Percentiles rank a stretch among this genome's conserved stretches.
Evolutionary conservation across 345 rosid species (phyloP).

Genomic region (Acer negundo): DNA sequence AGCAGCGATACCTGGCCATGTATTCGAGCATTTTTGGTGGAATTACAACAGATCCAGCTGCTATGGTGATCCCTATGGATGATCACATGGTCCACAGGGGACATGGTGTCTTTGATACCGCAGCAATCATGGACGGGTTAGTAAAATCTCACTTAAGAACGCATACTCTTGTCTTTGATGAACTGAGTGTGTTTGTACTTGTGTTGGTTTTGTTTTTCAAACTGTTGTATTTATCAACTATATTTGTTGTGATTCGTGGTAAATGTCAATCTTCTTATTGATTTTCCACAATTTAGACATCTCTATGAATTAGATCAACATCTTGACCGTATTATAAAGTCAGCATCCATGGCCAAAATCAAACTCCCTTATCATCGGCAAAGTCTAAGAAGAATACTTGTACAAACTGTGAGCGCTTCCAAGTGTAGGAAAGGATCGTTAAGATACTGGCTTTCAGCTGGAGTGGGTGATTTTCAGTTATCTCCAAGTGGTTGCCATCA

Average conservation of each 20-base stretch:
- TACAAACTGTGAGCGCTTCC: constrained; percentile 72
- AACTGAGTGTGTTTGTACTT: not conserved
- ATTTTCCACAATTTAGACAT: constrained; percentile 40
- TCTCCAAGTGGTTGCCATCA: constrained; percentile 66
- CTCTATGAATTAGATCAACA: constrained; percentile 92
- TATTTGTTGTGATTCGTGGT: not conserved
- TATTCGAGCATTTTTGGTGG: constrained; percentile 87
- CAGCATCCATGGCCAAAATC: constrained; percentile 81
- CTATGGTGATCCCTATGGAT: constrained; percentile 89
- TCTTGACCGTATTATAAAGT: constrained; percentile 78
- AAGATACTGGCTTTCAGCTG: constrained; percentile 88
- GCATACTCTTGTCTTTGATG: not conserved
- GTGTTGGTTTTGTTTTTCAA: not conserved
- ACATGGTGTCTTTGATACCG: constrained; percentile 94
- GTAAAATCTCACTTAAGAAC: constrained; percentile 24
- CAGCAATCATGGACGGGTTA: constrained; percentile 76
- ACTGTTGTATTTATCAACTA: constrained; percentile 4
- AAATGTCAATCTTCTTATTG: not conserved
- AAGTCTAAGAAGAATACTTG: constrained; percentile 57
- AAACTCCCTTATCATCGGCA: constrained; percentile 59
- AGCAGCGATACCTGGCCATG: constrained; percentile 73
- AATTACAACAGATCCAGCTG: constrained; percentile 71
- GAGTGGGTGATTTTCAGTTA: constrained; percentile 82
- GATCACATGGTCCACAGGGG: constrained; percentile 98
- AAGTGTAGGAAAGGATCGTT: constrained; percentile 70